Base-by-base conservation (phyloP, 2,329 filamentous ascomycete genomes). In the Xylaria sp. region DNA sequence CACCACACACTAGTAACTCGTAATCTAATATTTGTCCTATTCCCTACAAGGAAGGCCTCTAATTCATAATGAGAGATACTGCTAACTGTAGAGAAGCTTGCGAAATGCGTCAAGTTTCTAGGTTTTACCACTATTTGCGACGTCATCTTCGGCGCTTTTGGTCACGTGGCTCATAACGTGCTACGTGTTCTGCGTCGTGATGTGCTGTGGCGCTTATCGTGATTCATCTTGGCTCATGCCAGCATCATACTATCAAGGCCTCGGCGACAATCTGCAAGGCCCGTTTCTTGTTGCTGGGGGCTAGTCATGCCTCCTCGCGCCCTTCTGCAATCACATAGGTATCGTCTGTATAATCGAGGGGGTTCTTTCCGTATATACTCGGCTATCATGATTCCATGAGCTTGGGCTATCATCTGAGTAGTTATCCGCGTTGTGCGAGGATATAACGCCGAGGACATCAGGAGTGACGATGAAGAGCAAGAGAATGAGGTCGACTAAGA, bases 71-170 rank as follows among this genome's bases (percentile, higher is more conserved):
- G 33, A 28, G 17, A 38, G 15, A 48, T 23, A 6, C 6, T 17
- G 53, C 71, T 72, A 59, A 68, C 54, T n/a, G 20, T 28, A 65
- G 46, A 48, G 54, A 69, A 97, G 93, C 83, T 89, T 38, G 95
- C 95, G 74, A 98, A 98, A 82, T 92, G 94, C 75, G 88, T 97
- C 72, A 97, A 97, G 79, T 97, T 97, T 79, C 83, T 94, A 59
- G 91, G 91, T 69, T 93, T 88, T 80, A 89, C 89, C 70, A 90
- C 83, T 3, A 82, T 90, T 62, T 97, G 94, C 84, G 95, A 97
- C 77, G 81, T 90, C 68, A 87, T 90, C 57, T 97, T 97, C 76
- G 94, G 89, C 49, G 77, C 97, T 97, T 81, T 90, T 97, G 80
- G 75, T 93, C 20, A 88, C 89, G 58, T 98, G 95, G 95, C 85